A percentile compares a stretch with the other conserved stretches of the same genome.
phyloP scores from a whole-genome alignment of 2,329 filamentous ascomycete genomes.

The Eutypella sp. region DNA sequence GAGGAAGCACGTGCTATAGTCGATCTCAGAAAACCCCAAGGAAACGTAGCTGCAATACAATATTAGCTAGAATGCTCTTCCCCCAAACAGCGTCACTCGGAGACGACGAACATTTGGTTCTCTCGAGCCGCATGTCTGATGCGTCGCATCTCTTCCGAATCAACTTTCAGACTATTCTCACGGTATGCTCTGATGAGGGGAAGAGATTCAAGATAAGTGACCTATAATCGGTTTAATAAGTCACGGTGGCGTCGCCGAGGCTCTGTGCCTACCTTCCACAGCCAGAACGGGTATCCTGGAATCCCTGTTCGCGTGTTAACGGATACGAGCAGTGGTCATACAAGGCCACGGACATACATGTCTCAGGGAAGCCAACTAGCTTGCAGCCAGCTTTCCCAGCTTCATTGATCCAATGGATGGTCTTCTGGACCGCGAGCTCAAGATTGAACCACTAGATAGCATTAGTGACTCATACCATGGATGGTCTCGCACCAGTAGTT shows the following conservation, averaged over 20 bases:
- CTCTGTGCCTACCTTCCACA: too few relatives aligned
- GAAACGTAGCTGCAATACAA: too few relatives aligned
- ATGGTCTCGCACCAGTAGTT: too few relatives aligned
- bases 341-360: constrained; percentile 35
- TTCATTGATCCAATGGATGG: constrained; percentile 47
- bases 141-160: constrained; percentile 49
- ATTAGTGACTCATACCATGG: constrained; percentile 4
- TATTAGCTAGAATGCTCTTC: too few relatives aligned
- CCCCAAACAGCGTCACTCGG: too few relatives aligned
- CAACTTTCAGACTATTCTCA: constrained; percentile 44
- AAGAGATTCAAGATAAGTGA: constrained; percentile 37
- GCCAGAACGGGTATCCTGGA: constrained; percentile 51
- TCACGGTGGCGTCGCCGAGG: too few relatives aligned
- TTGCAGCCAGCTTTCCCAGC: constrained; percentile 47
- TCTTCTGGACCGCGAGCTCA: constrained; percentile 47
- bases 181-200: constrained; percentile 42
- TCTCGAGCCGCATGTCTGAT: constrained; percentile 44
- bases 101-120: too few relatives aligned
- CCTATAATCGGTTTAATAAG: too few relatives aligned
- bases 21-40: constrained; percentile 50
- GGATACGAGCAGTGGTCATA: constrained; percentile 5
- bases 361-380: constrained; percentile 50
- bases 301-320: constrained; percentile 30
- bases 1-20: constrained; percentile 47
- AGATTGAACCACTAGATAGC: constrained; percentile 44